Conservation (phyloP, 129 eudicot genomes). For the Arctium lappa region DNA sequence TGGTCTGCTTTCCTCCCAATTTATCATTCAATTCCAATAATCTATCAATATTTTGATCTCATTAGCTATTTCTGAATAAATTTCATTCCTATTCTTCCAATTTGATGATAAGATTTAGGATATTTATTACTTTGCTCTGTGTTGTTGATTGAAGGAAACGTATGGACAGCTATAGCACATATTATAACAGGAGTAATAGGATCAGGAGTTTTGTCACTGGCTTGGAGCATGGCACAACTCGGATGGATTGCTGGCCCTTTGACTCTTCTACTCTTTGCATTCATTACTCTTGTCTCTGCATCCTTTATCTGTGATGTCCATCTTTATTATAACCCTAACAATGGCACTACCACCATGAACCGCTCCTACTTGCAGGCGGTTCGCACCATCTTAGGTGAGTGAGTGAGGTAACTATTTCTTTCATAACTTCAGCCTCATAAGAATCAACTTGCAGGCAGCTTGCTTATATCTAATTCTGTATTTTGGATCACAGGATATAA, state of each 20-base stretch:
- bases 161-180: conserved; percentile 80
- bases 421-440: background rate
- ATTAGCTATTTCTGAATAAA: background rate
- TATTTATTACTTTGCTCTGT: background rate
- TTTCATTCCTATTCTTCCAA: background rate
- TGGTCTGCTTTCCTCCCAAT: conserved; percentile 12
- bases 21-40: background rate
- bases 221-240: conserved; percentile 80
- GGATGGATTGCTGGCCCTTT: conserved; percentile 93
- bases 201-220: conserved; percentile 74
- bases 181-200: conserved; percentile 83
- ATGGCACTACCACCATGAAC: conserved; percentile 55
- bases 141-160: conserved; percentile 43
- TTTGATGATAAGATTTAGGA: background rate
- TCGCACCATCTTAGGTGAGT: conserved; percentile 58
- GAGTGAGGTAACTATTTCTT: conserved; percentile 37
- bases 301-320: conserved; percentile 57
- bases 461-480: background rate
- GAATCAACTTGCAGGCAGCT: background rate
- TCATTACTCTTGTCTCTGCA: conserved; percentile 55
- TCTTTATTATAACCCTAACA: conserved; percentile 51
- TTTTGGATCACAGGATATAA: conserved; percentile 46
- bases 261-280: conserved; percentile 46
- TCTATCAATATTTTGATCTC: background rate
- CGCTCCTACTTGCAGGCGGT: conserved; percentile 66